Conservation (phyloP, 192 early-diverging fungal species). For the Linnemannia hyalina region DNA sequence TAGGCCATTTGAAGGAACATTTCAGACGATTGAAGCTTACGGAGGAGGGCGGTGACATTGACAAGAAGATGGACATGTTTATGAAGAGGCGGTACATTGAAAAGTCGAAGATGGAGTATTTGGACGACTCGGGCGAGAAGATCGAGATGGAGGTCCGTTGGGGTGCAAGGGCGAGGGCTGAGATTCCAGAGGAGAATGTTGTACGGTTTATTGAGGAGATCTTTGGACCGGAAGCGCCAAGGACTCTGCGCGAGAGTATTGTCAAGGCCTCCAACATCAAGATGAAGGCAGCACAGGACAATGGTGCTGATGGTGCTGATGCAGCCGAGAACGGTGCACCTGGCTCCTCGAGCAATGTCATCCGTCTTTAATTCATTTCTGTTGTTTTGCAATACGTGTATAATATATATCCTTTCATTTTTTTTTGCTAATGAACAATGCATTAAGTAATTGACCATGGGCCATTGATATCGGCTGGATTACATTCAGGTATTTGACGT, state of each 20-base stretch:
- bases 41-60: conserved; percentile 46
- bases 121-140: conserved; percentile 55
- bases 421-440: background rate
- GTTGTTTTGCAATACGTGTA: background rate
- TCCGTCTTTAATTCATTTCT: background rate
- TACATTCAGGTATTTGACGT: background rate
- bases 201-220: conserved; percentile 66
- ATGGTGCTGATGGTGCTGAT: background rate
- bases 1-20: conserved; percentile 50
- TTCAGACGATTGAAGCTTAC: conserved; percentile 45
- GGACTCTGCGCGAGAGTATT: conserved; percentile 31
- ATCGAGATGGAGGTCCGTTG: conserved; percentile 62
- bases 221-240: conserved; percentile 47
- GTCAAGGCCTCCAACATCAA: conserved; percentile 46
- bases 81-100: conserved; percentile 69
- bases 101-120: conserved; percentile 46
- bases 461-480: background rate
- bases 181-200: conserved; percentile 66
- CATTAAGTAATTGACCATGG: background rate
- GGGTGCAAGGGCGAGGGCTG: conserved; percentile 73
- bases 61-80: conserved; percentile 52
- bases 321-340: background rate
- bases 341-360: background rate
- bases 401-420: background rate
- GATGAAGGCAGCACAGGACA: too few species aligned